Evolutionary conservation across 2,329 filamentous ascomycete species (phyloP).

Genomic region (Alternaria sp.): DNA sequence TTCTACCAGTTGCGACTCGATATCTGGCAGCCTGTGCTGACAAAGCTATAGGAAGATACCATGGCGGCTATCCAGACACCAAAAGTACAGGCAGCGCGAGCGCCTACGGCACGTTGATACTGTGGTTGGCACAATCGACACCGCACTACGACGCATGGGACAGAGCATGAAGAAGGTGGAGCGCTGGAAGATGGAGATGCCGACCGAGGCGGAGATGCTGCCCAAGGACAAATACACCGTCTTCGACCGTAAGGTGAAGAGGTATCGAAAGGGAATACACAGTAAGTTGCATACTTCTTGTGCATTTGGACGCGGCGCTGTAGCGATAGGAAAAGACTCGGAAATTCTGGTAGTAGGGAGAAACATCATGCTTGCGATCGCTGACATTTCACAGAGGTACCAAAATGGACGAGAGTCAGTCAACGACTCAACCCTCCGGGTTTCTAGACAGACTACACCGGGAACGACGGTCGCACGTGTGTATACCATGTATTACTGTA

Average conservation of each 20-base stretch:
- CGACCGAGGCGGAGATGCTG: conserved; percentile 92
- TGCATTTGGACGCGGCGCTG: too few species aligned
- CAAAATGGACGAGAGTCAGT: conserved; percentile 90
- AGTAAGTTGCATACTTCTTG: conserved; percentile 66
- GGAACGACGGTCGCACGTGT: conserved; percentile 5
- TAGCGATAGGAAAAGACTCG: too few species aligned
- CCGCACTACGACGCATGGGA: conserved; percentile 74
- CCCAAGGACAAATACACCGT: conserved; percentile 97
- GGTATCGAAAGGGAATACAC: conserved; percentile 95
- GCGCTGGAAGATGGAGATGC: conserved; percentile 95
- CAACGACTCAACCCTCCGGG: conserved; percentile 93
- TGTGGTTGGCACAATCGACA: conserved; percentile 83
- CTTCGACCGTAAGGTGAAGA: conserved; percentile 95
- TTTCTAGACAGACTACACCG: conserved; percentile 64
- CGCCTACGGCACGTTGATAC: conserved; percentile 73
- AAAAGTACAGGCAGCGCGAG: conserved; percentile 41
- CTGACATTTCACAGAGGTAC: conserved; percentile 55
- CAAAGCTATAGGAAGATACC: conserved; percentile 79
- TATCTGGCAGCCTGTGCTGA: background rate
- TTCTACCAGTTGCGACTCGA: conserved; percentile 10
- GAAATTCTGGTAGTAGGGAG: too few species aligned
- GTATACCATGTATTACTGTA: conserved; percentile 38
- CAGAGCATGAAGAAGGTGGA: conserved; percentile 77
- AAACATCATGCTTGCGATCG: too few species aligned
- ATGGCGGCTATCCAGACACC: conserved; percentile 87